A percentile compares a stretch with the other conserved stretches of the same genome.
phyloP scores from a whole-genome alignment of 139 green algal genomes.

The Coelastrella sp. region DNA sequence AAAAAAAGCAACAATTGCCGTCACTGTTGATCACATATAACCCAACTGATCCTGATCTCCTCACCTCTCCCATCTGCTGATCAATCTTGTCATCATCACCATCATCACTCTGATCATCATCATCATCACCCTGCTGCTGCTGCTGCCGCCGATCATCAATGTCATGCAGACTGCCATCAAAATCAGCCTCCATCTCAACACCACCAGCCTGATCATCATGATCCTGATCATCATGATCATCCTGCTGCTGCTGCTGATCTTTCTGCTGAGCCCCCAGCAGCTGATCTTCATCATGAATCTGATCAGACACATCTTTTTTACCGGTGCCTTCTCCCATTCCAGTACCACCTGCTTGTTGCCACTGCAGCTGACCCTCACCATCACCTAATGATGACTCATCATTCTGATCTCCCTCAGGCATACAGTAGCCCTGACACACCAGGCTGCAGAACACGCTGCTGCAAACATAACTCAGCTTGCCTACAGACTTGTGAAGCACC shows the following conservation, averaged over 20 bases:
- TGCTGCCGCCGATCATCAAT: conserved; percentile 68
- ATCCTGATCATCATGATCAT: conserved; percentile 47
- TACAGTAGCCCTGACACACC: conserved; percentile 93
- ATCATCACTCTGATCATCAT: conserved; percentile 80
- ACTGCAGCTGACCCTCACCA: conserved; percentile 32
- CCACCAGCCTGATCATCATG: conserved; percentile 75
- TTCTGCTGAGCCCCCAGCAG: conserved; percentile 88
- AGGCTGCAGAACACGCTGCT: conserved; percentile 83
- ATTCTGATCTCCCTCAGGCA: conserved; percentile 67
- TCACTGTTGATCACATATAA: neutral
- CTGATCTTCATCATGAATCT: conserved; percentile 97
- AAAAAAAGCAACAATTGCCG: neutral
- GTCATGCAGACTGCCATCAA: conserved; percentile 88
- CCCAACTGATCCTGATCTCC: neutral
- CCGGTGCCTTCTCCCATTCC: conserved; percentile 80
- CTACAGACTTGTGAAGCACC: conserved; percentile 69
- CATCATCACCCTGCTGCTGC: conserved; percentile 68
- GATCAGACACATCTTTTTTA: conserved; percentile 92
- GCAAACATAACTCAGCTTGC: conserved; percentile 90
- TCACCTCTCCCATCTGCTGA: conserved; percentile 79
- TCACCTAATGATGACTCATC: conserved; percentile 42
- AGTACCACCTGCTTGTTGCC: conserved; percentile 65
- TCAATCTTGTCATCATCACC: conserved; percentile 77
- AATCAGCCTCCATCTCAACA: conserved; percentile 99
- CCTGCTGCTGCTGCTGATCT: conserved; percentile 60